These are phyloP conservation scores for Talaromyces sp. DNA, from an alignment of 2,329 filamentous ascomycete species.

Conservation along the genomic window DNA sequence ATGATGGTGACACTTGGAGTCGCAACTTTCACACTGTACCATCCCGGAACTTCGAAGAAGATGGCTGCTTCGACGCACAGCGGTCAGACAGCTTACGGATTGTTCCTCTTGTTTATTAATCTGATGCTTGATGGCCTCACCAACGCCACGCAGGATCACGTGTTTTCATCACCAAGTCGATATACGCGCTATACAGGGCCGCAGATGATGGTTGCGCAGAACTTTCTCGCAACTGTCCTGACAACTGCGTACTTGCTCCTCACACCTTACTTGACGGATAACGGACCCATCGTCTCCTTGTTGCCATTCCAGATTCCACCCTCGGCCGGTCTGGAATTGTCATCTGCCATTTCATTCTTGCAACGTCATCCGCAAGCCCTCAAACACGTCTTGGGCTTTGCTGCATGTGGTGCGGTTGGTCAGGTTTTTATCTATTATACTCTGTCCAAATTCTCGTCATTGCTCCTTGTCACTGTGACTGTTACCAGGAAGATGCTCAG, in stretches of 20 bases:
- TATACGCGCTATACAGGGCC: conserved; percentile 82
- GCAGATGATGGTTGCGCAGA: conserved; percentile 99
- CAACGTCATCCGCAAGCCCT: conserved; percentile 74
- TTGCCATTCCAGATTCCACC: conserved; percentile 58
- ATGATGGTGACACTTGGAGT: conserved; percentile 87
- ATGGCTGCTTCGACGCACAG: conserved; percentile 56
- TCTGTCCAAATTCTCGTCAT: conserved; percentile 82
- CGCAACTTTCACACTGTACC: conserved; percentile 89
- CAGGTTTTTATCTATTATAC: conserved; percentile 99
- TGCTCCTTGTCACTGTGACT: conserved; percentile 91
- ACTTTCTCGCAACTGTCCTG: conserved; percentile 76
- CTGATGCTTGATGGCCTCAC: conserved; percentile 93
- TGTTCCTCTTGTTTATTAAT: conserved; percentile 82
- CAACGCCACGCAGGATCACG: conserved; percentile 94
- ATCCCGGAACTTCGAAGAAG: conserved; percentile 59
- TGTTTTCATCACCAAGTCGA: conserved; percentile 62
- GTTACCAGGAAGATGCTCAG: conserved; percentile 99
- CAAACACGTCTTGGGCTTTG: conserved; percentile 85
- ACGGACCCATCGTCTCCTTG: conserved; percentile 61
- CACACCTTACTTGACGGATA: conserved; percentile 68
- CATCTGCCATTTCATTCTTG: conserved; percentile 77
- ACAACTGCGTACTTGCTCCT: conserved; percentile 73
- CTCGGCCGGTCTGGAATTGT: conserved; percentile 69
- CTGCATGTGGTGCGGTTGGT: conserved; percentile 83
- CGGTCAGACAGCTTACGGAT: conserved; percentile 64